Conservation (phyloP, 2,329 filamentous ascomycete genomes). For the Xylaria sp. region DNA sequence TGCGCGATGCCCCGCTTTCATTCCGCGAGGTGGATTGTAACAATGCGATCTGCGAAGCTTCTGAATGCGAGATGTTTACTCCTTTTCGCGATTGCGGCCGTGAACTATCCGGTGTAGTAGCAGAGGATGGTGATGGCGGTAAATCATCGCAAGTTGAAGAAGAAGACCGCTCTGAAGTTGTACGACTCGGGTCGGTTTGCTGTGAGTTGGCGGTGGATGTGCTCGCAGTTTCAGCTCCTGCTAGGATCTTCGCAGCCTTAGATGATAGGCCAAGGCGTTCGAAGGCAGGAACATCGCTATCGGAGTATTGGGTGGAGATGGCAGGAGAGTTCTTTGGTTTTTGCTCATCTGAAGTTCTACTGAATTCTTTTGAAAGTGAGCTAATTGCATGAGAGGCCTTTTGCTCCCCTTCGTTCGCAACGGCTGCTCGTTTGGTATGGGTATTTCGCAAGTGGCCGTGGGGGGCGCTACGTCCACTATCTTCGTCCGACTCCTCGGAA, state of each 20-base stretch:
- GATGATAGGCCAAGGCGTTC: conserved; percentile 46
- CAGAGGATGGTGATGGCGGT: conserved; percentile 53
- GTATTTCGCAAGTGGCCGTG: conserved; percentile 22
- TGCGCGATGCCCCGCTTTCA: conserved; percentile 35
- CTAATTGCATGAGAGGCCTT: neutral
- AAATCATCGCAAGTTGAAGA: conserved; percentile 57
- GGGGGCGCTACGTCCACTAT: conserved; percentile 31
- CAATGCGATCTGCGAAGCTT: conserved; percentile 29
- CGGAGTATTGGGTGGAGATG: conserved; percentile 45
- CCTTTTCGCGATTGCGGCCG: conserved; percentile 57
- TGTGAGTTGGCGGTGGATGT: conserved; percentile 43
- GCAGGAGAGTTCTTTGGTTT: conserved; percentile 44
- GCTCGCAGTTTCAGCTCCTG: conserved; percentile 39
- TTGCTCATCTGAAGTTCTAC: conserved; percentile 30
- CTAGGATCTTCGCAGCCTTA: conserved; percentile 42
- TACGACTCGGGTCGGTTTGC: conserved; percentile 46
- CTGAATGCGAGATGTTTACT: conserved; percentile 38
- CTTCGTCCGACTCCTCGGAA: conserved; percentile 42
- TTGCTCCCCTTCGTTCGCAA: conserved; percentile 24
- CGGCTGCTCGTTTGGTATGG: neutral
- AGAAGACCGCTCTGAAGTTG: conserved; percentile 55
- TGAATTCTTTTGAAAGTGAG: conserved; percentile 28
- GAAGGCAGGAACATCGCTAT: conserved; percentile 48
- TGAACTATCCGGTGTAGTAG: conserved; percentile 56
- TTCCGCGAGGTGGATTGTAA: conserved; percentile 17